Evolutionary conservation across 1,139 yeast genomes (phyloP).

Genomic region (Nadsonia starkeyi-henricii): DNA sequence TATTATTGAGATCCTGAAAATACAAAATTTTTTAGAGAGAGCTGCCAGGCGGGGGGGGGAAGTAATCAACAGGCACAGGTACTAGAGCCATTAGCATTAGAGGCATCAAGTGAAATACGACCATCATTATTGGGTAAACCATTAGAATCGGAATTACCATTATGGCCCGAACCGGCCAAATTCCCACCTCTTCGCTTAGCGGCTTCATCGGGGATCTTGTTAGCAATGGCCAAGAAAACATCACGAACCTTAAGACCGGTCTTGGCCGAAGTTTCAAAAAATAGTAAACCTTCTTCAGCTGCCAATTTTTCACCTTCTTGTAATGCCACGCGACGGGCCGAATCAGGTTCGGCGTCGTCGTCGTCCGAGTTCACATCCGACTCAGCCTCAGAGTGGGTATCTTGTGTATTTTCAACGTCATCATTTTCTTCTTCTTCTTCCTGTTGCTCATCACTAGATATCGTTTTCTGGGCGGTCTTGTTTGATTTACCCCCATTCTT

Average conservation of each 20-base stretch:
- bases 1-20: no score
- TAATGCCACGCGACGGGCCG: conserved; percentile 63
- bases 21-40: no score
- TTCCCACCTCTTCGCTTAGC: conserved; percentile 8
- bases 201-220: conserved; percentile 50
- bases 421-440: conserved; percentile 4
- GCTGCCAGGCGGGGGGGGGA: no score
- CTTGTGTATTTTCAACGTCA: conserved; percentile 17
- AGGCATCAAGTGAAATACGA: not conserved
- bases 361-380: no score
- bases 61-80: conserved; percentile 2
- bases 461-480: no score
- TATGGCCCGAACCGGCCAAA: not conserved
- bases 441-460: conserved; percentile 13
- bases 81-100: conserved; percentile 7
- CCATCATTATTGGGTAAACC: not conserved
- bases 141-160: not conserved
- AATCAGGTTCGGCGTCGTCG: conserved; percentile 11
- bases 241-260: conserved; percentile 85
- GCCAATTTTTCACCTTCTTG: conserved; percentile 79
- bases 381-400: conserved; percentile 16
- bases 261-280: conserved; percentile 93
- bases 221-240: conserved; percentile 82
- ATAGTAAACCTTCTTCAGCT: conserved; percentile 72
- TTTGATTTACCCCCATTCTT: conserved; percentile 7